Evolutionary conservation across 352 stramenopile genomes (phyloP), one percentile per base, ranked within the genome.

Genomic region (Pilasporangium apinafurcum): DNA sequence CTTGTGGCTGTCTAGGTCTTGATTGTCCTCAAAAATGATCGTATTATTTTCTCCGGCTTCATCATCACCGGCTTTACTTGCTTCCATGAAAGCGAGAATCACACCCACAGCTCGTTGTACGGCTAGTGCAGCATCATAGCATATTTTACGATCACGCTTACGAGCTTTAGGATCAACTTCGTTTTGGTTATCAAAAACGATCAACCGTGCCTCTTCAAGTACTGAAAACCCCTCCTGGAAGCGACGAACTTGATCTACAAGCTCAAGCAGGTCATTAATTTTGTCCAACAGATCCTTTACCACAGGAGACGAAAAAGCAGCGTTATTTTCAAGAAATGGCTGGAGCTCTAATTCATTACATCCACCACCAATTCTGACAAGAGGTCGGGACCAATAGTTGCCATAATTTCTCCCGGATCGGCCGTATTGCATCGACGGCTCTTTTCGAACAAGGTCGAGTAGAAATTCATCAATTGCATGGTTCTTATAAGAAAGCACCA

Each of bases 401-500:
- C 36, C 33, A 8, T 42, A 25, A 21, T 53, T 65, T 43, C 39
- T 47, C 8, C 14, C 9, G 25, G 27, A 53, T 24, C 44, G 27
- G 3, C 12, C 39, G 30, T 79, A 52, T 2, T 59, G 38, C 25
- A 82, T 41, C 2, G 54, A 53, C 24, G 55, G 51, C 27, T 87
- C 71, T 0, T 65, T 62, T 26, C 71, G 75, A 5, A 92, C 48
- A 21, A 95, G 57, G 37, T 95, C 84, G 17, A 80, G 28, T 20
- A 93, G 30, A 49, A 95, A 93, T 34, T 92, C 82, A 50, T 95
- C 84, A 28, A 88, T 89, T 20, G 81, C 81, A 48, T 95, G 81
- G 50, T 94, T 95, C 49, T 93, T 94, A 65, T 95, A 95, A 20
- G 70, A 90, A 6, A 95, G 47, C 14, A 92, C 75, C 20, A 95